A percentile compares a stretch with the other conserved stretches of the same genome.
phyloP scores from a whole-genome alignment of 129 eudicot genomes.

The Artemisia annua region DNA sequence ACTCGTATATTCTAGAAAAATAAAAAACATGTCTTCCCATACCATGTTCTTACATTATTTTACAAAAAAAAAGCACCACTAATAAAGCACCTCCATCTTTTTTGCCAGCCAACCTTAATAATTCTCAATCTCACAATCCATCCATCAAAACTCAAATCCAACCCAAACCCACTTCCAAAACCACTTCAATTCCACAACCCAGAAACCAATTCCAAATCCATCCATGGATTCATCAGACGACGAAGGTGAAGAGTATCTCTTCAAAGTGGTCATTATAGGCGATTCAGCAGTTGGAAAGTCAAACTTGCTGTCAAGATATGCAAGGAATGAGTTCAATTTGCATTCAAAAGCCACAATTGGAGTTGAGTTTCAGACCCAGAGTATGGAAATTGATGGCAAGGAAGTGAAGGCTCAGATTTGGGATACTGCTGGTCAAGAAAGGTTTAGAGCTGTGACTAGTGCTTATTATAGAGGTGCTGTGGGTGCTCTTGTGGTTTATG shows the following conservation, averaged over 20 bases:
- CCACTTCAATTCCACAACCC: not conserved
- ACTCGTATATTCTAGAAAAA: too few relatives aligned
- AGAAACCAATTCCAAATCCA: not conserved
- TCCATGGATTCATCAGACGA: slow-evolving; percentile 64
- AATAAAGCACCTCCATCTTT: too few relatives aligned
- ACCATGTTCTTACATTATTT: too few relatives aligned
- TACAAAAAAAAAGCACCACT: not conserved
- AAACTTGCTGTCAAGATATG: slow-evolving; percentile 65
- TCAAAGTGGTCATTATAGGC: slow-evolving; percentile 87
- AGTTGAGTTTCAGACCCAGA: slow-evolving; percentile 82
- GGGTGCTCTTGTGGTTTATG: slow-evolving; percentile 79
- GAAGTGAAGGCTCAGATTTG: slow-evolving; percentile 95
- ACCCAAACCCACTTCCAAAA: not conserved
- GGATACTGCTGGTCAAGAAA: slow-evolving; percentile 92
- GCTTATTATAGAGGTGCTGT: slow-evolving; percentile 88
- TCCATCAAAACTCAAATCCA: not conserved
- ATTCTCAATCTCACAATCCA: not conserved
- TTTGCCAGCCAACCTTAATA: not conserved
- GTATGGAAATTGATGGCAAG: slow-evolving; percentile 72
- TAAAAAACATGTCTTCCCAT: too few relatives aligned
- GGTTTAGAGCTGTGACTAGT: slow-evolving; percentile 83
- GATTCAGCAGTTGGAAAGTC: slow-evolving; percentile 93
- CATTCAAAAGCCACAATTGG: slow-evolving; percentile 87
- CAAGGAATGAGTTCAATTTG: slow-evolving; percentile 73
- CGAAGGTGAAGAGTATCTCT: slow-evolving; percentile 80